A percentile compares a stretch with the other conserved stretches of the same genome.
Conservation (phyloP, 257 asterid species). For the Przewalskia tangutica region DNA sequence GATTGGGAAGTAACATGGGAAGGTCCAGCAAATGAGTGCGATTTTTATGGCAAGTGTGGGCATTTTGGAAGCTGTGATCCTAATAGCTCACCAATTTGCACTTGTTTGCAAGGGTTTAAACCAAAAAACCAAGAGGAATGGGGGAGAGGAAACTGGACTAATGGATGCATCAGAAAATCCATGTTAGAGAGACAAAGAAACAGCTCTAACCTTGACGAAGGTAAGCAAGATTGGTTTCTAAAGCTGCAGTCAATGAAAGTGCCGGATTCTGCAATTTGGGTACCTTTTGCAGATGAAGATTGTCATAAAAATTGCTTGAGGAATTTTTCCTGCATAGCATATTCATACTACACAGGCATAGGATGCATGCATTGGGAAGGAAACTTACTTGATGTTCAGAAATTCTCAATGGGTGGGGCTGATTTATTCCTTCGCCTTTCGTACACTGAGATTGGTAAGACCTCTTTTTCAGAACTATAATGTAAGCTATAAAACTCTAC, state of each 20-base stretch:
- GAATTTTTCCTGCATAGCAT: slow-evolving; percentile 20
- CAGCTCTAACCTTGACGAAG: slow-evolving; percentile 11
- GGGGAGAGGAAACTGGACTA: slow-evolving; percentile 32
- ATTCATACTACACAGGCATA: slow-evolving; percentile 12
- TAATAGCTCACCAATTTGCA: slow-evolving; percentile 15
- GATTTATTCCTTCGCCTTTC: slow-evolving; percentile 44
- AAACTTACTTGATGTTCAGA: slow-evolving; percentile 28
- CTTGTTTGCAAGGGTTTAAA: slow-evolving; percentile 27
- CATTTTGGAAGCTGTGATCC: slow-evolving; percentile 25
- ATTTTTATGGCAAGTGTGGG: slow-evolving; percentile 37
- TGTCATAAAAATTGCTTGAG: slow-evolving; percentile 32
- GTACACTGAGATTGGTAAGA: slow-evolving; percentile 38
- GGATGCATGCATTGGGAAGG: slow-evolving; percentile 25
- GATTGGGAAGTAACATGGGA: slow-evolving; percentile 19
- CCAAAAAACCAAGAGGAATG: slow-evolving; percentile 26
- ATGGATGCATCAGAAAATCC: slow-evolving; percentile 29
- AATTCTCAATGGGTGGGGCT: slow-evolving; percentile 22
- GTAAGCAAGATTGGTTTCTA: slow-evolving; percentile 32
- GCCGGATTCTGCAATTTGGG: slow-evolving; percentile 27
- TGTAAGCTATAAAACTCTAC: not conserved
- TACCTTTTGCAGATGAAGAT: slow-evolving; percentile 10
- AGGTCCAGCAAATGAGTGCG: slow-evolving; percentile 13
- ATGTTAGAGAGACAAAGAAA: slow-evolving; percentile 17
- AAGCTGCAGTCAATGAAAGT: slow-evolving; percentile 28
- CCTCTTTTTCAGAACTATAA: not conserved